Percentiles rank a stretch among this genome's conserved stretches.
These are phyloP conservation scores for Drechslerella coelobrocha DNA, from an alignment of 2,329 filamentous ascomycete genomes.

Conservation along the genomic window DNA sequence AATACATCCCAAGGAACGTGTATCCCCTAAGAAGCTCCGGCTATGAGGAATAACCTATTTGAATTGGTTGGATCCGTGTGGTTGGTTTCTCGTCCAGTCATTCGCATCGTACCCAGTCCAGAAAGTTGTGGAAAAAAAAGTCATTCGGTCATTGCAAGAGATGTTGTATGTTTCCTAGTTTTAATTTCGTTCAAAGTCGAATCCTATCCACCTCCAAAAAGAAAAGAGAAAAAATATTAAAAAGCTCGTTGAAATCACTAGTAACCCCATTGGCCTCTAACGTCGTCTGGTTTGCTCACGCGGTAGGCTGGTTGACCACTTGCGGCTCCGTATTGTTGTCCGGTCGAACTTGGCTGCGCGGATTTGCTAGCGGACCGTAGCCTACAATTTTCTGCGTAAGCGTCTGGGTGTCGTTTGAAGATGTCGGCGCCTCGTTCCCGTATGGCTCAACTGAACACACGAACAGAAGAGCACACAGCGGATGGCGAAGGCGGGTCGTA, in stretches of 20 bases:
- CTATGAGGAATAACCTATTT: constrained; percentile 50
- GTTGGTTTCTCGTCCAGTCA: constrained; percentile 35
- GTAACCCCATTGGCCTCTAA: constrained; percentile 53
- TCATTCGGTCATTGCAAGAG: constrained; percentile 44
- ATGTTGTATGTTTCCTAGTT: constrained; percentile 41
- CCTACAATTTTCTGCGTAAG: constrained; percentile 52
- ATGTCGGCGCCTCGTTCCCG: constrained; percentile 46
- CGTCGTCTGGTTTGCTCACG: constrained; percentile 54
- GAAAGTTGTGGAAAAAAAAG: constrained; percentile 38
- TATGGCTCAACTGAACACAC: constrained; percentile 30
- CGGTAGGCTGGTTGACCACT: constrained; percentile 52
- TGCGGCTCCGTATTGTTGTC: constrained; percentile 50
- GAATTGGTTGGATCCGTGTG: constrained; percentile 32
- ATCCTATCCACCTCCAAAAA: constrained; percentile 47
- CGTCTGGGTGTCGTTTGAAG: constrained; percentile 37
- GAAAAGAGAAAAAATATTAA: constrained; percentile 36
- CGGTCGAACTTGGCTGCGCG: constrained; percentile 50
- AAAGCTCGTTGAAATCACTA: constrained; percentile 41
- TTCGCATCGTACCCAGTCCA: constrained; percentile 50
- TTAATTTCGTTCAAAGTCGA: constrained; percentile 38
- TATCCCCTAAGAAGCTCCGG: constrained; percentile 31
- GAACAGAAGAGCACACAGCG: constrained; percentile 42
- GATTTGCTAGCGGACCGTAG: constrained; percentile 55
- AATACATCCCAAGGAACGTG: constrained; percentile 22
- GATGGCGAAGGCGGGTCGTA: constrained; percentile 41